Evolutionary conservation across 306 rosid genomes (phyloP), one percentile per base, ranked within the genome.

Genomic region (Ceratonia siliqua): DNA sequence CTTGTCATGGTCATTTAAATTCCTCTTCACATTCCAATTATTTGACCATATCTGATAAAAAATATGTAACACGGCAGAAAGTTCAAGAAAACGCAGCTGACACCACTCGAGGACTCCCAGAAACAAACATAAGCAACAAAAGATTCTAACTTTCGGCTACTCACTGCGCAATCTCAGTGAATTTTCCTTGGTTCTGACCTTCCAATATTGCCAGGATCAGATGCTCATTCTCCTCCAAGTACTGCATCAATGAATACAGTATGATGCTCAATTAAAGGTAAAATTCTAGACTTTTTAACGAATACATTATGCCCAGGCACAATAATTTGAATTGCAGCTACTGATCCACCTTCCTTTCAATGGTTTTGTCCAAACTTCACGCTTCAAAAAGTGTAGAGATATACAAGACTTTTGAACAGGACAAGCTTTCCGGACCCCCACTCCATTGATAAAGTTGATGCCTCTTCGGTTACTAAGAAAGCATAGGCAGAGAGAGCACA

Each of bases 151-250:
- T 17, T 38, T 25, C 24, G 35, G 50, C 39, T 62, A 88, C 90
- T 82, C 25, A 88, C 90, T 38, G 80, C 18, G 75, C 75, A 10
- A 66, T 54, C 17, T 86, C 90, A 9, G 66, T 24, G n/a, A 48
- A 57, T 42, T 72, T 86, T 65, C 87, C 90, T 64, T 35, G 55
- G 18, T 73, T 88, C 73, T 83, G 86, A 22, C 66, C 20, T 52
- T 84, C 87, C 81, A 88, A 3, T 77, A 82, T 76, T 39, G 82
- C 66, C 63, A 83, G 41, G 65, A 88, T 84, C 83, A 88, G 68
- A 58, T 86, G 83, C 76, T 68, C 45, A 57, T 86, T 88, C 82
- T 88, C 89, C 63, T 84, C 90, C 82, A 88, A 65, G 74, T 61
- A 85, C 90, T 88, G 82, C 81, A 70, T 67, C 72, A 85, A n/a